Evolutionary conservation across 2,329 filamentous ascomycete species (phyloP).

Genomic region (Blastomyces gilchristii): DNA sequence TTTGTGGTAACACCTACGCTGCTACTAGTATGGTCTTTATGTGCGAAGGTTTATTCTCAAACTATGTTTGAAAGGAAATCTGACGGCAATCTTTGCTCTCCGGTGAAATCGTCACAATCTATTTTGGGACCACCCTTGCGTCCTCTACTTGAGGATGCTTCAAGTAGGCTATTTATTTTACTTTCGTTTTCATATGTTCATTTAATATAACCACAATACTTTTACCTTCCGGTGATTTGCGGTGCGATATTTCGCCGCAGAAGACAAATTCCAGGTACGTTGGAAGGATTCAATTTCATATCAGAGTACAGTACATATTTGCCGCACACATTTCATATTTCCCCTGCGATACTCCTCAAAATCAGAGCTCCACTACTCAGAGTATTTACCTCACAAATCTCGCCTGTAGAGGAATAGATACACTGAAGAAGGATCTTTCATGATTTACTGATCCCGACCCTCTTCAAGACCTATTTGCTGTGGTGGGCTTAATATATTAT

Average conservation of each 20-base stretch:
- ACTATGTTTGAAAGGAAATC: not conserved
- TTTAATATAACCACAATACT: not conserved
- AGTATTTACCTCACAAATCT: not conserved
- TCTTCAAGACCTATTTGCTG: not conserved
- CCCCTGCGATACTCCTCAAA: not conserved
- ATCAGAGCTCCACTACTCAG: not conserved
- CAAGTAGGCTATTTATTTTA: not conserved
- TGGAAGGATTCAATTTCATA: not conserved
- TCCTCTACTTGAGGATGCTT: not conserved
- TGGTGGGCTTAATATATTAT: not conserved
- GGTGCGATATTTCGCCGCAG: not conserved
- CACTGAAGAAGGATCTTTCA: not conserved
- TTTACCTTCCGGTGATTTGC: not conserved
- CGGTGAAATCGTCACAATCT: not conserved
- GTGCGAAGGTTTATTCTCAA: not conserved
- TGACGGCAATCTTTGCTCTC: not conserved
- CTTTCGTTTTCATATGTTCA: not conserved
- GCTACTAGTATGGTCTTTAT: not conserved
- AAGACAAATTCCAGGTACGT: not conserved
- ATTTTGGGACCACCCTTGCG: not conserved
- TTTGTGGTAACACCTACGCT: not conserved
- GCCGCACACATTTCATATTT: not conserved
- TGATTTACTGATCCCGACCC: not conserved
- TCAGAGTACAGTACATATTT: not conserved
- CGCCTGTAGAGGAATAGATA: not conserved